Percentiles rank a stretch among this genome's conserved stretches.
These are phyloP conservation scores for Colletotrichum sp. DNA, from an alignment of 2,329 filamentous ascomycete genomes.

Conservation along the genomic window DNA sequence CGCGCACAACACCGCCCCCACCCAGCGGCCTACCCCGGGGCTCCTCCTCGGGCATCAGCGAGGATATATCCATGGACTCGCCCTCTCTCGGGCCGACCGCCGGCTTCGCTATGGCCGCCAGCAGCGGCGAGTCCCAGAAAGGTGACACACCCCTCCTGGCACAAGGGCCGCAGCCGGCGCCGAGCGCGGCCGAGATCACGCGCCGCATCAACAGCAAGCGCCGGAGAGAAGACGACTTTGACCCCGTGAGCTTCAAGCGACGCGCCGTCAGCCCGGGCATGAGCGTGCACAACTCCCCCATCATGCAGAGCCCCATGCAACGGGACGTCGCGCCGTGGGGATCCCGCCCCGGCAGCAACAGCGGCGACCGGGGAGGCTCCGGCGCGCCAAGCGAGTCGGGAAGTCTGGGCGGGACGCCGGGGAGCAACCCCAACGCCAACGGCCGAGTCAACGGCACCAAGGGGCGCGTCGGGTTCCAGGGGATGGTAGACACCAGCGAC, in stretches of 20 bases:
- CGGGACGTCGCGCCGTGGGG: slow-evolving; percentile 75
- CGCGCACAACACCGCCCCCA: slow-evolving; percentile 65
- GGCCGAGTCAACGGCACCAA: slow-evolving; percentile 58
- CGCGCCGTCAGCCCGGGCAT: slow-evolving; percentile 90
- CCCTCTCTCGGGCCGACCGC: slow-evolving; percentile 51
- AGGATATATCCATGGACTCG: slow-evolving; percentile 77
- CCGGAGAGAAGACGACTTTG: slow-evolving; percentile 89
- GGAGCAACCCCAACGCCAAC: slow-evolving; percentile 30
- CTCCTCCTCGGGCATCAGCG: slow-evolving; percentile 67
- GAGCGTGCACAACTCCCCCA: slow-evolving; percentile 88
- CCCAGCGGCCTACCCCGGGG: slow-evolving; percentile 65
- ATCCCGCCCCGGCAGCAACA: slow-evolving; percentile 70
- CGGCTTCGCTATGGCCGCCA: slow-evolving; percentile 32
- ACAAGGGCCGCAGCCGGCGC: slow-evolving; percentile 45
- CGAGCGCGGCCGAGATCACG: slow-evolving; percentile 76
- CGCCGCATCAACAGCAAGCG: slow-evolving; percentile 82
- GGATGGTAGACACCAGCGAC: slow-evolving; percentile 95
- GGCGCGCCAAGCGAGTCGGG: slow-evolving; percentile 58
- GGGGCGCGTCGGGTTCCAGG: slow-evolving; percentile 80
- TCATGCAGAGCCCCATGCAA: slow-evolving; percentile 84
- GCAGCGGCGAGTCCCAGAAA: slow-evolving; percentile 24
- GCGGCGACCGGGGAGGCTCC: slow-evolving; percentile 55
- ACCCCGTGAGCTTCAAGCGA: slow-evolving; percentile 86
- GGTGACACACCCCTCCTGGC: slow-evolving; percentile 43
- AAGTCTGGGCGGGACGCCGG: slow-evolving; percentile 37